Evolutionary conservation across 371 early-diverging fungal genomes (phyloP), one percentile per base, ranked within the genome.

Genomic region (Mortierella sp.): DNA sequence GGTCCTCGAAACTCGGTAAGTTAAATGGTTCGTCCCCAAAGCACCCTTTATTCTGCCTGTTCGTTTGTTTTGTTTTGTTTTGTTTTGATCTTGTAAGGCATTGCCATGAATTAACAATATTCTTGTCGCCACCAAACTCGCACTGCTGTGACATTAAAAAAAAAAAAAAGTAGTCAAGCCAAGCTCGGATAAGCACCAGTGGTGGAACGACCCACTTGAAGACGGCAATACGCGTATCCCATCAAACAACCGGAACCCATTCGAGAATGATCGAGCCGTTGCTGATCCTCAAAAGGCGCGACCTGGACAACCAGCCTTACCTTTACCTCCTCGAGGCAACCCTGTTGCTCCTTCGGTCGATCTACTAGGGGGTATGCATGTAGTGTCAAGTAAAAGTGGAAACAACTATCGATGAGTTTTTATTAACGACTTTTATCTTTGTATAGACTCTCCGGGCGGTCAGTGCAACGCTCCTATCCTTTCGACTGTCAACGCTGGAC

Each of bases 121-220:
- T n/a, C n/a, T n/a, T n/a, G n/a, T n/a, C n/a, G n/a, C n/a, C n/a
- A n/a, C n/a, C n/a, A n/a, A n/a, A n/a, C n/a, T n/a, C n/a, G n/a
- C n/a, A n/a, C n/a, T n/a, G n/a, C n/a, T n/a, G n/a, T n/a, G n/a
- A n/a, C n/a, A n/a, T n/a, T n/a, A n/a, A n/a, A n/a, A n/a, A n/a
- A n/a, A n/a, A n/a, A n/a, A n/a, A n/a, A n/a, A 52, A 64, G 51
- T 58, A 37, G 23, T 26, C 12, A 72, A 64, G 55, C 82, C 81
- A 14, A 82, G 82, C 50, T 80, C 81, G 2, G 81, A 75, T 0
- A 30, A 9, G 7, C 71, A 75, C 18, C 81, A 81, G 51, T 82
- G 81, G 81, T 82, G 82, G 81, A 80, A 75, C 12, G 73, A 75
- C 21, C 69, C 71, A 14, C 55, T 66, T 56, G 72, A 68, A 30